A percentile compares a stretch with the other conserved stretches of the same genome.
Conservation (phyloP, 2,329 filamentous ascomycete genomes). For the Ophiostoma montium region DNA sequence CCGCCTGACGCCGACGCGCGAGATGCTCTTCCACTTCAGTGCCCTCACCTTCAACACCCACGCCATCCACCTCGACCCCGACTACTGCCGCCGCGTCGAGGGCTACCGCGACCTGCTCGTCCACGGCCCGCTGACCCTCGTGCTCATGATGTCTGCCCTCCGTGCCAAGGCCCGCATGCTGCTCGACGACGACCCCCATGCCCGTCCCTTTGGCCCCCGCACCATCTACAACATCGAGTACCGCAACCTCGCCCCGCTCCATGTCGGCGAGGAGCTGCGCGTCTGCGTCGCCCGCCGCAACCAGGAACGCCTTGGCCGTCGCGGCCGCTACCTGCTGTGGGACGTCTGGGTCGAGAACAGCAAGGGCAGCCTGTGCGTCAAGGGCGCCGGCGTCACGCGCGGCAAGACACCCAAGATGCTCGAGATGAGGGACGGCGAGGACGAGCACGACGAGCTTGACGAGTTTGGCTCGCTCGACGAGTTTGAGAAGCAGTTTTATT, state of each 20-base stretch:
- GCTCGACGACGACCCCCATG: constrained; percentile 23
- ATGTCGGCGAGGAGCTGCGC: constrained; percentile 54
- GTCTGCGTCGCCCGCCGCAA: constrained; percentile 47
- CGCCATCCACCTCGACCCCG: constrained; percentile 68
- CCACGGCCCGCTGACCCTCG: constrained; percentile 72
- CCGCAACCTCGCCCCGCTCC: constrained; percentile 68
- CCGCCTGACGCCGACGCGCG: constrained; percentile 48
- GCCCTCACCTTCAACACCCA: constrained; percentile 89
- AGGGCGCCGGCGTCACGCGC: constrained; percentile 25
- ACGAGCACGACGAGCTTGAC: not conserved
- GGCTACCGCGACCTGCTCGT: constrained; percentile 64
- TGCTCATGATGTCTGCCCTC: constrained; percentile 59
- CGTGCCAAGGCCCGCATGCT: constrained; percentile 24
- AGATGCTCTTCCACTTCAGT: constrained; percentile 78
- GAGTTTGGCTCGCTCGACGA: constrained; percentile 1
- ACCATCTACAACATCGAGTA: constrained; percentile 36
- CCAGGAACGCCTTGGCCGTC: constrained; percentile 26
- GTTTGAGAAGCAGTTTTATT: not conserved
- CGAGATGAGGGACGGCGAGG: not conserved
- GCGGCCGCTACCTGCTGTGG: constrained; percentile 29
- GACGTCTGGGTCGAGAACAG: constrained; percentile 52
- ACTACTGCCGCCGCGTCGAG: constrained; percentile 57
- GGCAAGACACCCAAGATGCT: not conserved
- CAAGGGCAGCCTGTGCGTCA: constrained; percentile 49
- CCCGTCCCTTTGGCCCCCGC: not conserved